phyloP scores from a whole-genome alignment of 306 rosid species.

The Cicer pinnatifidum region DNA sequence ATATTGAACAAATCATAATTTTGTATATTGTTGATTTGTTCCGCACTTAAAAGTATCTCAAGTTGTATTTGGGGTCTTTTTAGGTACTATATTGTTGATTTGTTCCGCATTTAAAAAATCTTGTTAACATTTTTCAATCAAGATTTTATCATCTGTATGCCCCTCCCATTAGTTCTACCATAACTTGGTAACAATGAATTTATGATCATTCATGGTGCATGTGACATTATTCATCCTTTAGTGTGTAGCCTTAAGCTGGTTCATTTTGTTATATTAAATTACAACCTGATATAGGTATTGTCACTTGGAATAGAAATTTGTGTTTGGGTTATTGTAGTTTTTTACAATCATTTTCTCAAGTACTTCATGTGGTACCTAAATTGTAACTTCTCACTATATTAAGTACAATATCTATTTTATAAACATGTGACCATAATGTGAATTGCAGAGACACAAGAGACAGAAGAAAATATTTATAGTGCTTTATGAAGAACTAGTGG shows the following conservation, averaged over 20 bases:
- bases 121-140: background rate
- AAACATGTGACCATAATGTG: conserved; percentile 37
- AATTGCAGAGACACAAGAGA: conserved; percentile 88
- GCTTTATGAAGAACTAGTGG: conserved; percentile 84
- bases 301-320: conserved; percentile 9
- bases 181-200: conserved; percentile 9
- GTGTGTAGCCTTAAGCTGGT: conserved; percentile 2
- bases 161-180: conserved; percentile 1
- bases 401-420: conserved; percentile 8
- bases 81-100: background rate
- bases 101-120: conserved; percentile 22
- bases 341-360: background rate
- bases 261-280: conserved; percentile 7
- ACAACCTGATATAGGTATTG: conserved; percentile 1
- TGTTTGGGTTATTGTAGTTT: conserved; percentile 19
- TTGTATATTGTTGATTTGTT: conserved; percentile 9
- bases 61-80: background rate
- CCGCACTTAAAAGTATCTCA: conserved; percentile 37
- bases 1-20: conserved; percentile 30
- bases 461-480: conserved; percentile 87
- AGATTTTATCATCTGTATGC: conserved; percentile 11
- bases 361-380: conserved; percentile 26
- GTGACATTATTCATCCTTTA: conserved; percentile 16
- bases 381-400: conserved; percentile 18
- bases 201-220: conserved; percentile 29